Evolutionary conservation across 1,284 basidiomycete species (phyloP).

Genomic region (Ganoderma lingzhi): DNA sequence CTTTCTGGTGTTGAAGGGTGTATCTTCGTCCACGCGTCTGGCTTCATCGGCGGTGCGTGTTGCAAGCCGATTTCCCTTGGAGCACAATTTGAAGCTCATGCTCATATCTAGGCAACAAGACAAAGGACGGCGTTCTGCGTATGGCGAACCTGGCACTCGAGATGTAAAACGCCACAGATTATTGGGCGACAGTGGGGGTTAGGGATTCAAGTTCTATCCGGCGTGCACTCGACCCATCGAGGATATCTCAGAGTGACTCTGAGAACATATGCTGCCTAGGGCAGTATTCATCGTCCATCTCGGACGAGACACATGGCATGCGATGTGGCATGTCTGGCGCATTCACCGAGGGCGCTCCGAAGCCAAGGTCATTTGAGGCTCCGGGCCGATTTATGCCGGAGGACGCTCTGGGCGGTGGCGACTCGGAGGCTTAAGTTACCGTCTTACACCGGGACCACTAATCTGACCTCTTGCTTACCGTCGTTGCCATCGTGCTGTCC

Average conservation of each 20-base stretch:
- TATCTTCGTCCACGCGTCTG: slow-evolving; percentile 94
- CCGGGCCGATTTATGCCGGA: slow-evolving; percentile 9
- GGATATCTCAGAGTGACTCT: neutral
- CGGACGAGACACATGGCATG: neutral
- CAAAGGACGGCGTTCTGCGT: slow-evolving; percentile 85
- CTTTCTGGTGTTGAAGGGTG: slow-evolving; percentile 84
- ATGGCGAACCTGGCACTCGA: slow-evolving; percentile 81
- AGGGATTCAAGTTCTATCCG: neutral
- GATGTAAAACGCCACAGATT: slow-evolving; percentile 43
- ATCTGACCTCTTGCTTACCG: slow-evolving; percentile 6
- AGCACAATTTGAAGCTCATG: slow-evolving; percentile 1
- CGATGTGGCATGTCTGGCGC: neutral
- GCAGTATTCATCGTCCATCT: neutral
- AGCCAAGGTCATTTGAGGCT: neutral
- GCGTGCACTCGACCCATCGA: neutral
- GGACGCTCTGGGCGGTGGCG: neutral
- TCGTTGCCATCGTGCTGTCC: slow-evolving; percentile 8
- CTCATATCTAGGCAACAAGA: slow-evolving; percentile 77
- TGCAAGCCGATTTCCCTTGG: neutral
- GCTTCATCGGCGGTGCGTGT: slow-evolving; percentile 91
- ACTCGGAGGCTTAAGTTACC: neutral
- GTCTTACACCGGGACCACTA: neutral
- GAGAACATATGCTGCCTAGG: neutral
- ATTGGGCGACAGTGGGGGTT: neutral
- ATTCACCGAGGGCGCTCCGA: neutral